A percentile compares a stretch with the other conserved stretches of the same genome.
Conservation (phyloP, 306 rosid genomes). For the Cicer pinnatifidum region DNA sequence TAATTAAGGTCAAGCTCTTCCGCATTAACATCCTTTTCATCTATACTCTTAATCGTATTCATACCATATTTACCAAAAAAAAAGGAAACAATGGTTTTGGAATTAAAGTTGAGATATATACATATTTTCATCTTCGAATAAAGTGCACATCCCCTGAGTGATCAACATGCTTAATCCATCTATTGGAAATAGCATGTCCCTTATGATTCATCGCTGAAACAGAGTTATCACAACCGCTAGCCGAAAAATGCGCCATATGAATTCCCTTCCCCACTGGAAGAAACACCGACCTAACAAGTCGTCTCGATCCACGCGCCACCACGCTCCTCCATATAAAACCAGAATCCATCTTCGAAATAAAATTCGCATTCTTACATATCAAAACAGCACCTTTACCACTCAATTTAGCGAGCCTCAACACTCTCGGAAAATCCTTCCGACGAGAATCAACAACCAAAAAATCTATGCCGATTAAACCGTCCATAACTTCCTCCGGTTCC, state of each 20-base stretch:
- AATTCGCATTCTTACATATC: constrained; percentile 73
- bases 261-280: constrained; percentile 91
- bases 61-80: not conserved
- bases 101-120: not conserved
- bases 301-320: constrained; percentile 54
- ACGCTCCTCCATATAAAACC: constrained; percentile 68
- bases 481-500: constrained; percentile 76
- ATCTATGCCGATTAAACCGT: constrained; percentile 59
- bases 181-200: constrained; percentile 23
- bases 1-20: too few relatives aligned
- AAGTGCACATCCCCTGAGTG: constrained; percentile 84
- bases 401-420: constrained; percentile 68
- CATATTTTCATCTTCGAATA: constrained; percentile 56
- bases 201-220: constrained; percentile 23
- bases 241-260: constrained; percentile 78
- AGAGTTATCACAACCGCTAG: constrained; percentile 44
- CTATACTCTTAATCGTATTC: not conserved
- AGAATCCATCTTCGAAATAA: constrained; percentile 49
- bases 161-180: constrained; percentile 88
- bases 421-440: constrained; percentile 59
- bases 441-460: constrained; percentile 77
- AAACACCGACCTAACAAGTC: constrained; percentile 74
- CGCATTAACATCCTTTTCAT: too few relatives aligned
- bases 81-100: not conserved
- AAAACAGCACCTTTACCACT: constrained; percentile 78